Percentiles rank a stretch among this genome's conserved stretches.
Evolutionary conservation across 2,329 filamentous ascomycete genomes (phyloP).

Genomic region (Lecanicillium sp.): DNA sequence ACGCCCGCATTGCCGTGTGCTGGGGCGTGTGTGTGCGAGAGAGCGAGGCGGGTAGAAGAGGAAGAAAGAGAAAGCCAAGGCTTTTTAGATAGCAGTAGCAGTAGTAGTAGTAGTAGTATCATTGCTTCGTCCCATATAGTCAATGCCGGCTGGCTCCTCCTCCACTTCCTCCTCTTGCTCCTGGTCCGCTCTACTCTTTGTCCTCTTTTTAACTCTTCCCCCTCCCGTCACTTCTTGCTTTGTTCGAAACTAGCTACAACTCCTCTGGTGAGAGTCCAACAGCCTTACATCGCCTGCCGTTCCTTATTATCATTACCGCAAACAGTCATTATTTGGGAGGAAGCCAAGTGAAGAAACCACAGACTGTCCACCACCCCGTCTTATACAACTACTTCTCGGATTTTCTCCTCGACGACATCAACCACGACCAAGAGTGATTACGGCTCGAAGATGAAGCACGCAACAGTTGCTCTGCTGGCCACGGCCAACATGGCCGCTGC

Average conservation of each 20-base stretch:
- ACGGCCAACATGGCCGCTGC: conserved; percentile 26
- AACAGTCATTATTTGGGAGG: background rate
- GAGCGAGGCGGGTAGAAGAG: no score
- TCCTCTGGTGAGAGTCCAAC: conserved; percentile 6
- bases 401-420: background rate
- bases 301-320: background rate
- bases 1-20: background rate
- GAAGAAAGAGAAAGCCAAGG: no score
- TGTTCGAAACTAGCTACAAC: background rate
- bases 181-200: background rate
- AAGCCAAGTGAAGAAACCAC: background rate
- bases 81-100: no score
- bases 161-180: background rate
- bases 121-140: background rate
- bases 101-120: no score
- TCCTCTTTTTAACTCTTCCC: background rate
- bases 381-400: no score
- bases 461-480: conserved; percentile 23
- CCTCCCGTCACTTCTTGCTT: background rate
- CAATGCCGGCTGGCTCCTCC: background rate
- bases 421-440: no score
- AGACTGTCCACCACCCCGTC: background rate
- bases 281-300: conserved; percentile 4
- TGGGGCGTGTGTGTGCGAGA: no score
- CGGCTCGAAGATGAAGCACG: conserved; percentile 29